Percentiles rank a stretch among this genome's conserved stretches.
Evolutionary conservation across 768 basidiomycete species (phyloP).

Genomic region (Pilatotrama ljubarskyi): DNA sequence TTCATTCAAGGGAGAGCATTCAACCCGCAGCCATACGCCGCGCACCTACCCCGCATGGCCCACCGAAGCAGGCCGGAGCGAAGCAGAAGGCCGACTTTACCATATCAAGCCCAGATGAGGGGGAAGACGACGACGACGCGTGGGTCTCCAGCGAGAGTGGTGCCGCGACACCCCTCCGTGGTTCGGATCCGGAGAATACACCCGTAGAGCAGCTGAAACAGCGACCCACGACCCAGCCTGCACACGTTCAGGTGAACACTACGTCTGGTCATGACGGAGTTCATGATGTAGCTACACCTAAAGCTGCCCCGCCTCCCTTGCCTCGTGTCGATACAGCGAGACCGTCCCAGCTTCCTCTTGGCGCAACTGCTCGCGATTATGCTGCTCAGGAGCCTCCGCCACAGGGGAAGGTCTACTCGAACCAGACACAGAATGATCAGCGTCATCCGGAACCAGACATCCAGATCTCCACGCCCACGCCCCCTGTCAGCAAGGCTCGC

Average conservation of each 20-base stretch:
- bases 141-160: slow-evolving; percentile 83
- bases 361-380: slow-evolving; percentile 20
- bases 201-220: slow-evolving; percentile 28
- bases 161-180: slow-evolving; percentile 60
- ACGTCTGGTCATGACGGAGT: slow-evolving; percentile 23
- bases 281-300: slow-evolving; percentile 32
- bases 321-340: slow-evolving; percentile 27
- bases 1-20: slow-evolving; percentile 29
- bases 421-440: slow-evolving; percentile 15
- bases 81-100: slow-evolving; percentile 57
- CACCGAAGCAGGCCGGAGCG: slow-evolving; percentile 13
- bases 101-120: slow-evolving; percentile 50
- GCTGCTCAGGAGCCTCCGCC: neutral
- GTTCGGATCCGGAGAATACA: slow-evolving; percentile 43
- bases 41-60: slow-evolving; percentile 20
- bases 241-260: slow-evolving; percentile 16
- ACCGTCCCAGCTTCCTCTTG: slow-evolving; percentile 11
- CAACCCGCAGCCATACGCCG: slow-evolving; percentile 25
- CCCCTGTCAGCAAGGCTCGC: slow-evolving; percentile 32
- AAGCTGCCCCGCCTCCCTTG: slow-evolving; percentile 27
- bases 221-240: slow-evolving; percentile 12
- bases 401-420: slow-evolving; percentile 1
- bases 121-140: slow-evolving; percentile 60
- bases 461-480: slow-evolving; percentile 25
- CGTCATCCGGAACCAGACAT: slow-evolving; percentile 15